A percentile compares a stretch with the other conserved stretches of the same genome.
phyloP scores from a whole-genome alignment of 1,139 yeast species.

The Tardiomyces blankii region DNA sequence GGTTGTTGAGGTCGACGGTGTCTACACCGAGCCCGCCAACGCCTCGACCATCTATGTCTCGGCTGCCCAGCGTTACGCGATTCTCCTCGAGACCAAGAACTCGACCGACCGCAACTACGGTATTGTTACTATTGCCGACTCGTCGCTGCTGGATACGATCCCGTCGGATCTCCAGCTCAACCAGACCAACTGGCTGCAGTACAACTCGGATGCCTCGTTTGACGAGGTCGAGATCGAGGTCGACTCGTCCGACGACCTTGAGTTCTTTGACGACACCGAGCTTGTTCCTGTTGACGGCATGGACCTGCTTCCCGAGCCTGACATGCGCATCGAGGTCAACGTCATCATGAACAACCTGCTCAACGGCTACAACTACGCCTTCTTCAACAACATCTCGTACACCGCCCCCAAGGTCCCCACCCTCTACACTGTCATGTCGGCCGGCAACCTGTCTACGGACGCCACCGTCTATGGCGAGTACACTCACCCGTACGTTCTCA shows the following conservation, averaged over 20 bases:
- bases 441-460: conserved; percentile 51
- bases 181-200: conserved; percentile 51
- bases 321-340: conserved; percentile 50
- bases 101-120: conserved; percentile 53
- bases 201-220: background rate
- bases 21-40: conserved; percentile 53
- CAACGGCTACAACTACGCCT: conserved; percentile 81
- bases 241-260: conserved; percentile 24
- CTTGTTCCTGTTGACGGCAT: conserved; percentile 47
- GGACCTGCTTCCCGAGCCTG: conserved; percentile 51
- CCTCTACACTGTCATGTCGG: conserved; percentile 56
- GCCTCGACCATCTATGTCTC: conserved; percentile 54
- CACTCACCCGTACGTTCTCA: conserved; percentile 62
- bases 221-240: conserved; percentile 4
- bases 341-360: conserved; percentile 70
- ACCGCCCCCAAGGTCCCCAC: conserved; percentile 75
- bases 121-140: conserved; percentile 67
- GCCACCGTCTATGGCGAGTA: conserved; percentile 64
- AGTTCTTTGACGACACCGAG: conserved; percentile 21
- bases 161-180: conserved; percentile 56
- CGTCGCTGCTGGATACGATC: conserved; percentile 62
- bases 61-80: conserved; percentile 70
- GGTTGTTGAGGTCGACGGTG: conserved; percentile 78
- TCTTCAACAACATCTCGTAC: conserved; percentile 78
- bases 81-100: conserved; percentile 59